Evolutionary conservation across 2,329 filamentous ascomycete genomes (phyloP), one percentile per base, ranked within the genome.

Genomic region (Gremmenia infestans): DNA sequence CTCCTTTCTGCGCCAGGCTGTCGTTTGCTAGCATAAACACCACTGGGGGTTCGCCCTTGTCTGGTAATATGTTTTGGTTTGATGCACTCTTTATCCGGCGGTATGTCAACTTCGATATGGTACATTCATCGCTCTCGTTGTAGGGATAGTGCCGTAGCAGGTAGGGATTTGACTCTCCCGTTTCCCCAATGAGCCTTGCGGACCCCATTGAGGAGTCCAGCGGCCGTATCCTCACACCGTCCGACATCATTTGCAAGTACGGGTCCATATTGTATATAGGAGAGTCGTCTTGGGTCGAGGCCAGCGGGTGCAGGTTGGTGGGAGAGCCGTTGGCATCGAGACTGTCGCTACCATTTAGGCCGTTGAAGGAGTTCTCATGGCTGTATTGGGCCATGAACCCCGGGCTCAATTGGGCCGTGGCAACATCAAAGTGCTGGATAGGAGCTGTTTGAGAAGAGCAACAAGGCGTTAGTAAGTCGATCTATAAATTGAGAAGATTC

Each of bases 11-110:
- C 5, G 63, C 64, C 5, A 67, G 57, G 42, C 63, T 68, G 51
- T 69, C 65, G 55, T 68, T 62, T 25, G 67, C 64, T 1, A 69
- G 58, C 64, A 68, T 68, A 50, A 68, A 69, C 12, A 69, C 66
- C 17, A 68, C 65, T 7, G 66, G 66, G 6, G 67, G 66, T 42
- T 65, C 64, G 15, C 58, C 63, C 52, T 63, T 68, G 17, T 53
- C 54, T n/a, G 61, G 56, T 22, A 65, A 43, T 14, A 37, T 40
- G 61, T 65, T 60, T 19, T 63, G 58, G 40, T 57, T 49, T 6
- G 59, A 50, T 17, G 47, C 50, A 39, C 56, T 67, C 36, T 63
- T 63, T 40, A 69, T 64, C 22, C 67, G 63, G 5, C 67, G 60
- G 48, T 68, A 69, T 36, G 66, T 68, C 48, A 68, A 56, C 50